Conservation (phyloP, 768 basidiomycete species). For the Piloderma croceum region DNA sequence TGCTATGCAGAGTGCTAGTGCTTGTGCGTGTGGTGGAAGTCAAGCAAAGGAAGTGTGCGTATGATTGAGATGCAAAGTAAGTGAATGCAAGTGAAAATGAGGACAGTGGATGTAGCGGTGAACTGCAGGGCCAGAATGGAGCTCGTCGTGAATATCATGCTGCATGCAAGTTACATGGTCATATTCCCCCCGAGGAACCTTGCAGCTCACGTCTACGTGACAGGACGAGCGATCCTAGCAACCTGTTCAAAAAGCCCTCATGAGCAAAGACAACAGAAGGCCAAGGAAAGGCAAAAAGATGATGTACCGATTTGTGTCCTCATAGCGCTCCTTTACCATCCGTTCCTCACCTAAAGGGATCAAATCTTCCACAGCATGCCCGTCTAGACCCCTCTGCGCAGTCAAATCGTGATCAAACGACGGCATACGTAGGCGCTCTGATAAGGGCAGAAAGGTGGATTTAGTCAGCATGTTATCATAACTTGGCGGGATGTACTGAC, state of each 20-base stretch:
- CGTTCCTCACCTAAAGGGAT: conserved; percentile 34
- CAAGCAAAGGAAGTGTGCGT: too few relatives aligned
- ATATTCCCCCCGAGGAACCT: too few relatives aligned
- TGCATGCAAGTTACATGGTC: too few relatives aligned
- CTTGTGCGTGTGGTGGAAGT: too few relatives aligned
- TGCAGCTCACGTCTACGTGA: conserved; percentile 42
- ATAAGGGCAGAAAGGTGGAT: not conserved
- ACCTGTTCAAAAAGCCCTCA: conserved; percentile 30
- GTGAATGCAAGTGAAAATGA: too few relatives aligned
- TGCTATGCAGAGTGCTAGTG: too few relatives aligned
- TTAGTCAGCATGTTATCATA: not conserved
- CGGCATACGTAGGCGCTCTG: conserved; percentile 1
- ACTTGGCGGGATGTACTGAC: not conserved
- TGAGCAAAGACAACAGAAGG: conserved; percentile 6
- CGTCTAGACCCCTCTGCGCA: not conserved
- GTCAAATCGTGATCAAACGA: conserved; percentile 1
- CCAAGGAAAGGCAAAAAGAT: conserved; percentile 1
- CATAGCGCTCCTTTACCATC: conserved; percentile 54
- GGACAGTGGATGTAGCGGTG: too few relatives aligned
- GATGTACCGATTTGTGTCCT: conserved; percentile 56
- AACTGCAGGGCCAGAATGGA: too few relatives aligned
- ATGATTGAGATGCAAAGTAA: too few relatives aligned
- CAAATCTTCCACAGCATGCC: conserved; percentile 5
- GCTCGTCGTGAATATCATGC: too few relatives aligned
- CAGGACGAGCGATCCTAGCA: conserved; percentile 61